Conservation (phyloP, 225 moss, liverwort and hornwort species). For the Polytrichum formosum region DNA sequence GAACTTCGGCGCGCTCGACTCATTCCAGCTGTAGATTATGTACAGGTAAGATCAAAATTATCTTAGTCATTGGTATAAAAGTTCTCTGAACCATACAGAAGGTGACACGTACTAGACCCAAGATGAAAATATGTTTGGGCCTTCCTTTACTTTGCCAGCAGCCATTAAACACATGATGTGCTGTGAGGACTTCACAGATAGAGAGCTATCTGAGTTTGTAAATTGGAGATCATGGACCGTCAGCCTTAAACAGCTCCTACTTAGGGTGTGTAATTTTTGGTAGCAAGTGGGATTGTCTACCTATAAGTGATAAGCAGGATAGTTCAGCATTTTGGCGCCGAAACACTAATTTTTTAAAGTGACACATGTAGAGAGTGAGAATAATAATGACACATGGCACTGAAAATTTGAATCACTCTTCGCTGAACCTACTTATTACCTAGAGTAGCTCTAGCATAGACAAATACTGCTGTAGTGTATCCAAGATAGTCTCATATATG, state of each 20-base stretch:
- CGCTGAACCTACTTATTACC: too few relatives aligned
- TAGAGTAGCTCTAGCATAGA: too few relatives aligned
- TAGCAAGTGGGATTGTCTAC: too few relatives aligned
- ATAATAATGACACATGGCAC: too few relatives aligned
- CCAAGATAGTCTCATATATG: too few relatives aligned
- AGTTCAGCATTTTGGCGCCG: too few relatives aligned
- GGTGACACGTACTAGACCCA: neutral
- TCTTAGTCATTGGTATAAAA: neutral
- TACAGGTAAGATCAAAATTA: constrained; percentile 37
- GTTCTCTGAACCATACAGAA: neutral
- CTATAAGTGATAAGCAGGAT: too few relatives aligned
- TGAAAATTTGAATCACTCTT: too few relatives aligned
- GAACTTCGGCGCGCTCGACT: constrained; percentile 58
- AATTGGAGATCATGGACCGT: neutral
- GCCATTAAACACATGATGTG: neutral
- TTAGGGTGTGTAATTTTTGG: too few relatives aligned
- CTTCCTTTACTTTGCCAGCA: neutral
- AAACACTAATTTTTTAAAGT: too few relatives aligned
- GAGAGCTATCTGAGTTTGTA: neutral
- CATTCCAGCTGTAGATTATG: constrained; percentile 68
- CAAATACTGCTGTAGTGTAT: too few relatives aligned
- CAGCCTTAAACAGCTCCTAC: neutral
- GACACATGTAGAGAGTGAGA: too few relatives aligned
- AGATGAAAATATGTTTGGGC: neutral
- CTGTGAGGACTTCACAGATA: neutral